Conservation (phyloP, 163 green algal species). For the Chlamydomonas reinhardtii region DNA sequence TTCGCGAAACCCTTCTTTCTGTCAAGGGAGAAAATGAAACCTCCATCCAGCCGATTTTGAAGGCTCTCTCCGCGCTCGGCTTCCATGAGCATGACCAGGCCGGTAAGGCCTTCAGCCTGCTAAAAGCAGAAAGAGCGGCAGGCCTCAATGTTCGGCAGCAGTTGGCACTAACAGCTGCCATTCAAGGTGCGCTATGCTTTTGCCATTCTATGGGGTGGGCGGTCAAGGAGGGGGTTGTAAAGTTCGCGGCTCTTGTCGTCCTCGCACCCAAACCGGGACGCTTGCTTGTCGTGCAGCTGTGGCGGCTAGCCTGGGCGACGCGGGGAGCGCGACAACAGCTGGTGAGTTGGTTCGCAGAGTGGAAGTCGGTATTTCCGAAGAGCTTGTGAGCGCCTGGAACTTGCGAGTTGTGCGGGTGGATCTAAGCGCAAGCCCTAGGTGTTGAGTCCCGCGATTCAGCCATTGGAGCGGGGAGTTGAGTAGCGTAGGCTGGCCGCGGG, state of each 20-base stretch:
- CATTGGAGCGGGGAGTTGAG: no score
- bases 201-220: no score
- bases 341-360: no score
- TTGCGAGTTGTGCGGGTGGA: no score
- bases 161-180: slow-evolving; percentile 2
- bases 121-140: not conserved
- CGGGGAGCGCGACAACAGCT: no score
- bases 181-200: slow-evolving; percentile 4
- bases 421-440: not conserved
- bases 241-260: not conserved
- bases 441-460: no score
- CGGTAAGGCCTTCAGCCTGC: not conserved
- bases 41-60: not conserved
- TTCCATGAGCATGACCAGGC: not conserved
- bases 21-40: not conserved
- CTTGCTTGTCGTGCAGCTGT: slow-evolving; percentile 8
- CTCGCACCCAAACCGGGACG: not conserved
- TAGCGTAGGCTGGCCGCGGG: no score
- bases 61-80: not conserved
- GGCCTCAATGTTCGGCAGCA: not conserved
- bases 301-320: not conserved
- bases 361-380: no score
- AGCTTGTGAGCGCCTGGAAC: no score
- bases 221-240: not conserved
- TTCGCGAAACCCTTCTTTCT: slow-evolving; percentile 7